These are phyloP conservation scores for Schizothecium vesticola DNA, from an alignment of 495 filamentous ascomycete genomes.

Conservation along the genomic window DNA sequence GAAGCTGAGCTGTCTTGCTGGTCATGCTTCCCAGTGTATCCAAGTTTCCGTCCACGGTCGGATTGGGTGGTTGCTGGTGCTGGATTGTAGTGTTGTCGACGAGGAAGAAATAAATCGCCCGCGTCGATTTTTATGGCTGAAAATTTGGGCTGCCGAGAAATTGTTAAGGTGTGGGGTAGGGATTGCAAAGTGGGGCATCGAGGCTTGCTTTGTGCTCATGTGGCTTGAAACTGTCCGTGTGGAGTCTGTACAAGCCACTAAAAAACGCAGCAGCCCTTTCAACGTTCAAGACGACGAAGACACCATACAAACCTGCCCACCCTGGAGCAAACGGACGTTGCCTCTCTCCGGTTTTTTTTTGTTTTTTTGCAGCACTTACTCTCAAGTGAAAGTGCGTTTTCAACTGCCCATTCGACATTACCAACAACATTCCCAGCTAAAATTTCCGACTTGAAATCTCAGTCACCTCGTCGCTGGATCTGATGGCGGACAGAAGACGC, in stretches of 20 bases:
- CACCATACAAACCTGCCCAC: background rate
- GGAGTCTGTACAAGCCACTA: background rate
- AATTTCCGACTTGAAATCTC: background rate
- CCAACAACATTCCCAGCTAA: background rate
- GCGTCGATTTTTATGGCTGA: background rate
- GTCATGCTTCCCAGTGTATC: background rate
- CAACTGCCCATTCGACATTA: background rate
- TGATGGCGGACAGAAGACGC: conserved; percentile 80
- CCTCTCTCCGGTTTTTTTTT: too few relatives aligned
- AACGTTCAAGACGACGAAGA: background rate
- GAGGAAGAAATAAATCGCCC: background rate
- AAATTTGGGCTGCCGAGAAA: background rate
- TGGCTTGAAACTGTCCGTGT: background rate
- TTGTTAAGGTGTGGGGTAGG: conserved; percentile 1
- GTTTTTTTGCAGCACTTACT: background rate
- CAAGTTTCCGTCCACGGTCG: background rate
- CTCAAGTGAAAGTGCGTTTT: background rate
- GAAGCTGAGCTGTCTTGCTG: background rate
- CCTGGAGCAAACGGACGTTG: background rate
- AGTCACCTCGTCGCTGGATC: background rate
- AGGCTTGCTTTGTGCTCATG: background rate
- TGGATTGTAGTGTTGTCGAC: background rate
- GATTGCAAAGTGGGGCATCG: background rate
- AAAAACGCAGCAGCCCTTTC: background rate
- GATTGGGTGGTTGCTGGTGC: background rate